Percentiles rank a stretch among this genome's conserved stretches.
Evolutionary conservation across 331 rosid species (phyloP).

Genomic region (Rosa hybrid): DNA sequence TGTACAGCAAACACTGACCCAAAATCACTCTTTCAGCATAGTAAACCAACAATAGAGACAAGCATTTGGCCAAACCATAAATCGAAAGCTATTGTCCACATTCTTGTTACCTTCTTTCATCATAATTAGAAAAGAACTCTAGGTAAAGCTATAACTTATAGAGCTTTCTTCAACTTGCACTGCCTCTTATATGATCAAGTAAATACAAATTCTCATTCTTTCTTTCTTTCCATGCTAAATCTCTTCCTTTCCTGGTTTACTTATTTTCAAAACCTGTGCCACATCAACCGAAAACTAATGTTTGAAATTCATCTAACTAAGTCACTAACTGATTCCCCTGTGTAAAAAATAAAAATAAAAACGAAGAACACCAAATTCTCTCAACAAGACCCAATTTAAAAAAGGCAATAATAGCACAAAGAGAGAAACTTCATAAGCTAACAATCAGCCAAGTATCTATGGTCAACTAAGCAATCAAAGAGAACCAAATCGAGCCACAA

Average conservation of each 20-base stretch:
- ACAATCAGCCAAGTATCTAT: not conserved
- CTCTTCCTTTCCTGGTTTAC: not conserved
- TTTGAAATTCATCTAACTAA: not conserved
- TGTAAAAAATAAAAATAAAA: no score
- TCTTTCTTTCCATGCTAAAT: not conserved
- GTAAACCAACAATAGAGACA: not conserved
- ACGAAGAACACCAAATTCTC: not conserved
- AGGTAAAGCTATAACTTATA: not conserved
- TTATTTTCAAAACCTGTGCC: not conserved
- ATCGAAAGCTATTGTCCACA: not conserved
- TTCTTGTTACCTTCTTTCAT: not conserved
- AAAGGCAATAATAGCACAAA: not conserved
- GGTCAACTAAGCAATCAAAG: not conserved
- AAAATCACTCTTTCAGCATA: not conserved
- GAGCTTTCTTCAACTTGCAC: not conserved
- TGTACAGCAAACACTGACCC: not conserved
- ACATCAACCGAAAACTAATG: not conserved
- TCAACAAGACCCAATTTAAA: not conserved
- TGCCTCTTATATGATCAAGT: not conserved
- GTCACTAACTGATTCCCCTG: not conserved
- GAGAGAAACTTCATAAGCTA: not conserved
- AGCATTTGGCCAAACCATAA: not conserved
- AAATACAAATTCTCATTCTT: not conserved
- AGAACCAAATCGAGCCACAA: not conserved
- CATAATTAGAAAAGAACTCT: not conserved